phyloP scores from a whole-genome alignment of 768 basidiomycete species.

The Russula olivacea region DNA sequence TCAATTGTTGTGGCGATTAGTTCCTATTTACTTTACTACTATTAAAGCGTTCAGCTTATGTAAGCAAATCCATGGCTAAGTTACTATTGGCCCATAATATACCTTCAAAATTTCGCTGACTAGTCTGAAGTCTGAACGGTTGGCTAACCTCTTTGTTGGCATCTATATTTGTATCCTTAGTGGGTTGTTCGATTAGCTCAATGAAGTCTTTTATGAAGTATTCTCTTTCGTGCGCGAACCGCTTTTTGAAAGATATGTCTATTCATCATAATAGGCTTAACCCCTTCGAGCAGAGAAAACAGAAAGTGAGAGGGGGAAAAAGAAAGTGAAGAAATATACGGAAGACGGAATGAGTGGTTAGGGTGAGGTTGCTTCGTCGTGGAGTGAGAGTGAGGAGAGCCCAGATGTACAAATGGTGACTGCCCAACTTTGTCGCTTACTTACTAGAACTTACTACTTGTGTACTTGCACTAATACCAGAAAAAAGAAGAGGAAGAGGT shows the following conservation, averaged over 20 bases:
- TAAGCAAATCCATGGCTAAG: too few relatives aligned
- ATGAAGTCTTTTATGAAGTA: too few relatives aligned
- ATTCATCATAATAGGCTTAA: constrained; percentile 16
- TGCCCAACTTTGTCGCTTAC: constrained; percentile 4
- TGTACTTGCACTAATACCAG: not conserved
- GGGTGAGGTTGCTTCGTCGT: constrained; percentile 3
- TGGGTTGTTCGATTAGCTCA: too few relatives aligned
- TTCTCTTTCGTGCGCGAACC: too few relatives aligned
- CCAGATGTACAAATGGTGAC: constrained; percentile 14
- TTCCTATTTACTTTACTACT: too few relatives aligned
- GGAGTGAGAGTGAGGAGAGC: not conserved
- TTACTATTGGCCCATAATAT: too few relatives aligned
- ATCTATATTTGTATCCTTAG: too few relatives aligned
- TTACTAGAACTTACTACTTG: constrained; percentile 5
- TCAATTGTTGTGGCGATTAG: not conserved
- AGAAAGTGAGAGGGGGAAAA: not conserved
- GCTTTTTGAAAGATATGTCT: not conserved
- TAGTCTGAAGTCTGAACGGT: too few relatives aligned
- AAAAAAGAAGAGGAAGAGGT: not conserved
- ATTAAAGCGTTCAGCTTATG: too few relatives aligned
- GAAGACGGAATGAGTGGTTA: not conserved
- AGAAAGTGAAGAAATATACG: not conserved
- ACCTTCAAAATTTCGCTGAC: too few relatives aligned
- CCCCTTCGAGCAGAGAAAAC: not conserved
- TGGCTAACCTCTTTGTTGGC: too few relatives aligned